These are phyloP conservation scores for Ceratocystis ficicola DNA, from an alignment of 2,329 filamentous ascomycete species.

Conservation along the genomic window DNA sequence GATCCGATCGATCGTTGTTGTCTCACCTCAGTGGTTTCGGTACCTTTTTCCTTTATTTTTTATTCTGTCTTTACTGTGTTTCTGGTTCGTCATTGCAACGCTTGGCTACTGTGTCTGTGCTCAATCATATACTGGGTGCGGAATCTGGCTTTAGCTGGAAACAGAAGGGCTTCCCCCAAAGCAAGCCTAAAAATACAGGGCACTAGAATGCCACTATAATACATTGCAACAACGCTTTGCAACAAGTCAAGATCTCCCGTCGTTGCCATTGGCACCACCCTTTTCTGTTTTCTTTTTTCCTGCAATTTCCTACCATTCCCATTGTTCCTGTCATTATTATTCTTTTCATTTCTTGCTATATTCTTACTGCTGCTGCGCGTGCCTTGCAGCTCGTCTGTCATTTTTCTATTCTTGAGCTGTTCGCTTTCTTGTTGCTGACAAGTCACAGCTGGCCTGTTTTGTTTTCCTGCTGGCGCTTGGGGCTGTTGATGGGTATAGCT, in stretches of 20 bases:
- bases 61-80: background rate
- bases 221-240: background rate
- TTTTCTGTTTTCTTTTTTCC: background rate
- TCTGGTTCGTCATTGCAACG: background rate
- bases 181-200: background rate
- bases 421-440: background rate
- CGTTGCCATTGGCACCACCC: background rate
- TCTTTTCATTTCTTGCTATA: constrained; percentile 7
- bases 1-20: background rate
- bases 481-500: constrained; percentile 1
- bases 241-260: constrained; percentile 1
- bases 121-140: background rate
- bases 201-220: background rate
- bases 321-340: background rate
- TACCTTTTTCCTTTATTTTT: background rate
- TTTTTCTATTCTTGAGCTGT: background rate
- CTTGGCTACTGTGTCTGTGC: background rate
- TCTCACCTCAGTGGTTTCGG: too few relatives aligned
- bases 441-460: background rate
- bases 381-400: background rate
- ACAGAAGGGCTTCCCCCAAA: background rate
- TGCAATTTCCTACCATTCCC: background rate
- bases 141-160: constrained; percentile 7
- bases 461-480: background rate
- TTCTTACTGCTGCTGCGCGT: background rate